Conservation (phyloP, 805 yeast species). For the Danielozyma ontarioensis region DNA sequence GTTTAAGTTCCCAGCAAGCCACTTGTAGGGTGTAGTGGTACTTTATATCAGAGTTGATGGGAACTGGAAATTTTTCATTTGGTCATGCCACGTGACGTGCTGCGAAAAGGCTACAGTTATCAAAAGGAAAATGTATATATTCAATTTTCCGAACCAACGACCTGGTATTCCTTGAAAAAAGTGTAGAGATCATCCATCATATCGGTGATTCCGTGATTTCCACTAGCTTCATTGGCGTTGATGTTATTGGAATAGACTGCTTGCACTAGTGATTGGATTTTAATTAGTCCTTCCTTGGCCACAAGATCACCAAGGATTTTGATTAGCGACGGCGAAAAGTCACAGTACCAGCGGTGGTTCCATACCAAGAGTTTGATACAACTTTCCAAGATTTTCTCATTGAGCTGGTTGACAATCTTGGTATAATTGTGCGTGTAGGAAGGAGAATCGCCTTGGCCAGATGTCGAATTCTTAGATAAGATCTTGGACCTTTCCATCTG, state of each 20-base stretch:
- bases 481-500: conserved; percentile 42
- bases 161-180: conserved; percentile 41
- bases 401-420: conserved; percentile 38
- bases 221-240: conserved; percentile 14
- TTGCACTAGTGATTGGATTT: conserved; percentile 65
- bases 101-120: not conserved
- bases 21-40: no score
- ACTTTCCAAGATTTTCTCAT: conserved; percentile 59
- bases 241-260: conserved; percentile 51
- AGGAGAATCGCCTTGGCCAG: conserved; percentile 3
- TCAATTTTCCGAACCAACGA: conserved; percentile 40
- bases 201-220: conserved; percentile 51
- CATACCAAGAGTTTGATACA: conserved; percentile 84
- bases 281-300: conserved; percentile 72
- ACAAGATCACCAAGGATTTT: conserved; percentile 55
- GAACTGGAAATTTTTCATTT: no score
- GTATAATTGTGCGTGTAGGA: conserved; percentile 26
- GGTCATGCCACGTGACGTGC: not conserved
- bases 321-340: conserved; percentile 71
- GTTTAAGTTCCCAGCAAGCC: no score
- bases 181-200: conserved; percentile 49
- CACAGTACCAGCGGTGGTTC: conserved; percentile 97
- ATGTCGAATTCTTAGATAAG: conserved; percentile 21
- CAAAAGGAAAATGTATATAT: not conserved
- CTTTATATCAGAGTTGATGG: no score